Evolutionary conservation across 345 rosid species (phyloP).

Genomic region (Eucalyptus polyanthemos): DNA sequence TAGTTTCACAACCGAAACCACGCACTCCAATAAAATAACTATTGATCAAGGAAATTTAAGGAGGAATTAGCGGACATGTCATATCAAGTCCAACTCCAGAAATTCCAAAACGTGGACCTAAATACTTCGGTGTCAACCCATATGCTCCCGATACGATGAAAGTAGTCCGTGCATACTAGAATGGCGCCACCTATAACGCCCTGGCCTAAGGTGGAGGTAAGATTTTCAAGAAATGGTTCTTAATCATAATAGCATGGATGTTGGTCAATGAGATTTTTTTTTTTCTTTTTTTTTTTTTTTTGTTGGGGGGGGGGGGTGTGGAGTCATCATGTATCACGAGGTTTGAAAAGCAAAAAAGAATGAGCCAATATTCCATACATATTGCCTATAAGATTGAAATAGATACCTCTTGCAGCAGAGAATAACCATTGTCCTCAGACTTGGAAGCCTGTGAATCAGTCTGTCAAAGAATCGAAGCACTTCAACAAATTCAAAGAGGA

Average conservation of each 20-base stretch:
- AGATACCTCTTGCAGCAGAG: background rate
- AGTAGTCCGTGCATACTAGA: background rate
- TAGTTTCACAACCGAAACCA: background rate
- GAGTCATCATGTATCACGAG: background rate
- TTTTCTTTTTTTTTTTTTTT: fast-evolving
- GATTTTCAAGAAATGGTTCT: background rate
- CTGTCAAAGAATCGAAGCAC: background rate
- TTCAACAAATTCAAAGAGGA: background rate
- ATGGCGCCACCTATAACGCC: background rate
- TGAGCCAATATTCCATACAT: background rate
- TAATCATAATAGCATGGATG: background rate
- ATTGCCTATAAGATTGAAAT: background rate
- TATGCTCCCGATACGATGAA: background rate
- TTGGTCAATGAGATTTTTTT: background rate
- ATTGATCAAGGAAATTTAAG: background rate
- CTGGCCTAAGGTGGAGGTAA: background rate
- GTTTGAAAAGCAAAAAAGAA: background rate
- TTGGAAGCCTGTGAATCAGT: background rate
- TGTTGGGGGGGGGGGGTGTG: fast-evolving
- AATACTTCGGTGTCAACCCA: background rate
- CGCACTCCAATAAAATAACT: background rate
- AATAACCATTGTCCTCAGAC: background rate
- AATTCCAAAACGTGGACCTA: background rate
- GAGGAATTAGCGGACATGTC: background rate
- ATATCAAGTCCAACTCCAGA: background rate